Percentiles rank a stretch among this genome's conserved stretches.
Evolutionary conservation across 2,329 filamentous ascomycete species (phyloP).

Genomic region (Ceratocystis diversiconidia): DNA sequence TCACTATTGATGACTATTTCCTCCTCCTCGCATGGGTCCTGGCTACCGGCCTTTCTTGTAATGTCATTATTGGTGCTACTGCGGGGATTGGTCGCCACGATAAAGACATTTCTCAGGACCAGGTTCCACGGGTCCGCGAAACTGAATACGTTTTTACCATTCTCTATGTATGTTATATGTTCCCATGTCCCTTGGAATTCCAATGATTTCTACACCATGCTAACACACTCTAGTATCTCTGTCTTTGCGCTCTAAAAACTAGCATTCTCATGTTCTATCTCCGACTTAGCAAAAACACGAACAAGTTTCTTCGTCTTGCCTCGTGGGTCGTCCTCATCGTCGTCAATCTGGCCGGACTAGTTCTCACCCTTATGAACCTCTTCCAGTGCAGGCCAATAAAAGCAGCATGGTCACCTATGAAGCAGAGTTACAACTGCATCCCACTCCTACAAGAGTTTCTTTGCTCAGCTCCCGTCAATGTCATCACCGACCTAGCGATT

Average conservation of each 20-base stretch:
- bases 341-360: conserved; percentile 63
- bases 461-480: conserved; percentile 75
- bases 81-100: conserved; percentile 58
- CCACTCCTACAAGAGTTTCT: conserved; percentile 49
- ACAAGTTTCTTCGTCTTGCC: conserved; percentile 62
- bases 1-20: conserved; percentile 66
- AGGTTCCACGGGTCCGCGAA: conserved; percentile 34
- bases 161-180: conserved; percentile 36
- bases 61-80: conserved; percentile 48
- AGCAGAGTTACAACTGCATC: conserved; percentile 32
- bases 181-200: background rate
- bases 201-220: background rate
- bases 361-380: conserved; percentile 73
- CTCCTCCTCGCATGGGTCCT: conserved; percentile 68
- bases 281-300: conserved; percentile 60
- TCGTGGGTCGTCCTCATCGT: conserved; percentile 66
- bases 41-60: conserved; percentile 51
- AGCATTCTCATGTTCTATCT: conserved; percentile 89
- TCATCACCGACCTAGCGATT: conserved; percentile 79
- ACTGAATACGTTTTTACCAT: conserved; percentile 52
- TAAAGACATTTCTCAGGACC: conserved; percentile 40
- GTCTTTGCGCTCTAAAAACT: conserved; percentile 80
- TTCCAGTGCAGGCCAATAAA: conserved; percentile 67
- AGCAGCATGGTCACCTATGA: conserved; percentile 47
- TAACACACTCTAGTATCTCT: conserved; percentile 50